Evolutionary conservation across 164 flowering plant genomes (phyloP), one percentile per base, ranked within the genome.

Genomic region (Berberis thunbergii): DNA sequence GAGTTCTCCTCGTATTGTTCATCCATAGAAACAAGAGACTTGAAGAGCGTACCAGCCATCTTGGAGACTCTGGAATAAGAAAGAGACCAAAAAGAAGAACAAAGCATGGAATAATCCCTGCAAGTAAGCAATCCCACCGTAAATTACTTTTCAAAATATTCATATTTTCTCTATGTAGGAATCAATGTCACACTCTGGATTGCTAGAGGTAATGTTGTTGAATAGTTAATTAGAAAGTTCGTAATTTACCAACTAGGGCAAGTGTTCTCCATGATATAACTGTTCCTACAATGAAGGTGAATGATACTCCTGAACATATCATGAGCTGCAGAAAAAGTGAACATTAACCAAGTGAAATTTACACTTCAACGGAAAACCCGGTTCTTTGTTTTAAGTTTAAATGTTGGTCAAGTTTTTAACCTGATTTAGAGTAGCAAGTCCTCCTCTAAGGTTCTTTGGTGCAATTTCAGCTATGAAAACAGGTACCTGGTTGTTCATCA

Each of bases 31-130:
- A 45, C 41, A 53, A 40, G 41, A 49, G 26, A 26, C 7, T n/a
- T 58, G 9, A 7, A n/a, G n/a, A 52, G n/a, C 80, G 73, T 83
- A 92, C 98, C 84, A 91, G 83, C 97, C 97, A 94, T 80, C 97
- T 86, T 1, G 98, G 98, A 57, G 97, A 94, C 71, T 91, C 98
- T 26, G 98, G 98, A 64, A 91, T 81, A 75, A 88, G 52, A 58
- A 77, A 73, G 41, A 90, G 86, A 40, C 97, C 92, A 0, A 86
- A 26, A 59, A 88, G 63, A 45, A 83, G 75, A 57, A 88, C 57
- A 26, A 76, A 61, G 69, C 90, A 86, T 8, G 97, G 98, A 43
- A 87, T 26, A 43, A 88, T 61, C 67, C 89, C 98, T 93, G 83
- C 74, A 80, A 57, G 6, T 13, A 67, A 45, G 2, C 38, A 64